A percentile compares a stretch with the other conserved stretches of the same genome.
These are phyloP conservation scores for Erodium chrysanthum DNA, from an alignment of 441 rosid genomes.

Conservation along the genomic window DNA sequence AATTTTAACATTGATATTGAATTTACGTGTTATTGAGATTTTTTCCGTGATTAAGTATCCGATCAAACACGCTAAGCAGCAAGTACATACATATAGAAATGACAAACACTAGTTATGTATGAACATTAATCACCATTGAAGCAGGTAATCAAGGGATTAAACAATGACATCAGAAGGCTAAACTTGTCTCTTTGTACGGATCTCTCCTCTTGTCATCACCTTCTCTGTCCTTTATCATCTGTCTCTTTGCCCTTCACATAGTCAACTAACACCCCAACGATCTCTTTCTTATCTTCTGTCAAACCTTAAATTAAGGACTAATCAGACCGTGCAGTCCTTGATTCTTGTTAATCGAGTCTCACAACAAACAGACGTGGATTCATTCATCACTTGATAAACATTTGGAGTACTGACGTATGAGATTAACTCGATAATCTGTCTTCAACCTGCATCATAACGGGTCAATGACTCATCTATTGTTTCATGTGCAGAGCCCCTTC, in stretches of 20 bases:
- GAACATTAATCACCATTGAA: conserved; percentile 6
- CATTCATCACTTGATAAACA: too few relatives aligned
- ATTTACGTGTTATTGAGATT: too few relatives aligned
- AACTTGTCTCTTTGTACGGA: conserved; percentile 42
- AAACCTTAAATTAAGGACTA: neutral
- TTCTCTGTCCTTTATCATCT: conserved; percentile 19
- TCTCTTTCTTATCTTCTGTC: conserved; percentile 2
- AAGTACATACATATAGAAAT: neutral
- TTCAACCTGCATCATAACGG: too few relatives aligned
- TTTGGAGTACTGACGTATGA: too few relatives aligned
- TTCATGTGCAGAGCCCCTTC: too few relatives aligned
- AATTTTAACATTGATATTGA: too few relatives aligned
- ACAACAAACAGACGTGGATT: too few relatives aligned
- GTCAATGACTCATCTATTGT: too few relatives aligned
- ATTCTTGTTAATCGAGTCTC: too few relatives aligned
- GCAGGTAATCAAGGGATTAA: conserved; percentile 22
- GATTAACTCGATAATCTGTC: too few relatives aligned
- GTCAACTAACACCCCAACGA: conserved; percentile 17
- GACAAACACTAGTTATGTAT: neutral
- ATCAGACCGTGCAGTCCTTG: too few relatives aligned
- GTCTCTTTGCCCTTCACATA: conserved; percentile 14
- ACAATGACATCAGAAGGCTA: conserved; percentile 28
- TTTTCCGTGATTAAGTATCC: neutral
- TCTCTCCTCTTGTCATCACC: conserved; percentile 34
- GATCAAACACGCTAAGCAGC: neutral